Evolutionary conservation across 2,329 filamentous ascomycete genomes (phyloP).

Genomic region (Taxawa tesnikishii): DNA sequence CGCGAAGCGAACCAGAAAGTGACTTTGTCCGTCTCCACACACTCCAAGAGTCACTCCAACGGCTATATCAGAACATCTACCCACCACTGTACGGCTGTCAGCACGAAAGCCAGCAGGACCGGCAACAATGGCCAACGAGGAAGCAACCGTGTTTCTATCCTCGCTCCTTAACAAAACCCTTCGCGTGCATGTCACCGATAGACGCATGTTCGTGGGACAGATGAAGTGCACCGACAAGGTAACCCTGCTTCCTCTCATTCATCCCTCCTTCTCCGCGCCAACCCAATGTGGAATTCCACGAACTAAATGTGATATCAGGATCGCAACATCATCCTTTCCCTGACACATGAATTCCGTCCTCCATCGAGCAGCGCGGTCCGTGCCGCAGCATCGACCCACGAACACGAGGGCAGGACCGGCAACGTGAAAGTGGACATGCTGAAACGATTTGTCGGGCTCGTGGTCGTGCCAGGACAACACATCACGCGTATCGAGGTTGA

Average conservation of each 20-base stretch:
- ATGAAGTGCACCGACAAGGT: slow-evolving; percentile 95
- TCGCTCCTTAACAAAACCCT: slow-evolving; percentile 48
- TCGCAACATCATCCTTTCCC: slow-evolving; percentile 67
- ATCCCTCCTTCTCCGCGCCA: not conserved
- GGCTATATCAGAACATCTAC: no score
- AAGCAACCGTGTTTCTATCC: slow-evolving; percentile 16
- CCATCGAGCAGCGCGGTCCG: slow-evolving; percentile 39
- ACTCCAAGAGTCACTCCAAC: no score
- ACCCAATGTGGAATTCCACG: not conserved
- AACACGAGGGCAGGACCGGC: slow-evolving; percentile 15
- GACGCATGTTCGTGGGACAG: slow-evolving; percentile 75
- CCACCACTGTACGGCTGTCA: no score
- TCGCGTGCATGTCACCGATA: slow-evolving; percentile 68
- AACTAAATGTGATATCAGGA: slow-evolving; percentile 38
- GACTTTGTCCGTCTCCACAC: no score
- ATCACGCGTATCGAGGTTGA: slow-evolving; percentile 84
- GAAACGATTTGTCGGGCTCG: slow-evolving; percentile 74
- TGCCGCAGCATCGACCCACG: slow-evolving; percentile 14
- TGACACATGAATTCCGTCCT: slow-evolving; percentile 80
- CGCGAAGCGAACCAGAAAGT: no score
- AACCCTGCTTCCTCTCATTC: slow-evolving; percentile 20
- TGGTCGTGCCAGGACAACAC: slow-evolving; percentile 79
- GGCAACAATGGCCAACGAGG: slow-evolving; percentile 8
- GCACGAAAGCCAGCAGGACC: no score
- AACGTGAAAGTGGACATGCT: slow-evolving; percentile 58